Evolutionary conservation across 345 rosid genomes (phyloP).

Genomic region (Microthlaspi erraticum): DNA sequence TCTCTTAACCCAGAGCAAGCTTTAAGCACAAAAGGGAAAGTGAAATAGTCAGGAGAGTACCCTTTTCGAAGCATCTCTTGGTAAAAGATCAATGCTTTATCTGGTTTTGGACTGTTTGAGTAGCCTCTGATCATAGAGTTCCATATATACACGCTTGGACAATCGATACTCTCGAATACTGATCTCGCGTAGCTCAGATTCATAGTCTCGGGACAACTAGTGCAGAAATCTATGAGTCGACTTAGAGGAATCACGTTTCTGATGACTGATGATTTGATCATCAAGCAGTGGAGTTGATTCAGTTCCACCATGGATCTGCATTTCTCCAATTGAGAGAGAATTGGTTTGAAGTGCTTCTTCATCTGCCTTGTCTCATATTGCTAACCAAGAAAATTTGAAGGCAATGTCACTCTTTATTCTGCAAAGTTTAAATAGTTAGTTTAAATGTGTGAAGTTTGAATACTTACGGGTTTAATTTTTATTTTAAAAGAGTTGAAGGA

Average conservation of each 20-base stretch:
- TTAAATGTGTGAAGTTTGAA: neutral
- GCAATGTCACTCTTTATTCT: neutral
- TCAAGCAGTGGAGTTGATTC: constrained; percentile 44
- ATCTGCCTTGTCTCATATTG: constrained; percentile 11
- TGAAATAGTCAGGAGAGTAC: constrained; percentile 38
- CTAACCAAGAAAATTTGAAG: neutral
- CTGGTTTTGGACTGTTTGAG: constrained; percentile 33
- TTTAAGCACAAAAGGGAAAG: constrained; percentile 48
- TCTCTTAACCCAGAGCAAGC: constrained; percentile 39
- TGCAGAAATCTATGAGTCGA: constrained; percentile 42
- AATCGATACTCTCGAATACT: constrained; percentile 37
- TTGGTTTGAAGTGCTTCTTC: constrained; percentile 41
- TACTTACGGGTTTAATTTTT: neutral
- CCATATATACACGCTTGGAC: constrained; percentile 48
- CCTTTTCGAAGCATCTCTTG: constrained; percentile 45
- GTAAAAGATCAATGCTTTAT: constrained; percentile 38
- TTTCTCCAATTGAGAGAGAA: constrained; percentile 41
- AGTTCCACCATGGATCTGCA: constrained; percentile 44
- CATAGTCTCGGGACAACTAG: constrained; percentile 27
- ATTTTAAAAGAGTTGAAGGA: neutral
- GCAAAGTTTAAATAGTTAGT: neutral
- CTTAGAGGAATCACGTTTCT: constrained; percentile 46
- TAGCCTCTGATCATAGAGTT: constrained; percentile 53
- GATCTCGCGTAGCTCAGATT: constrained; percentile 42
- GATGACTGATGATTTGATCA: constrained; percentile 46